Evolutionary conservation across 257 asterid genomes (phyloP), one percentile per base, ranked within the genome.

Genomic region (Scutellaria galericulata): DNA sequence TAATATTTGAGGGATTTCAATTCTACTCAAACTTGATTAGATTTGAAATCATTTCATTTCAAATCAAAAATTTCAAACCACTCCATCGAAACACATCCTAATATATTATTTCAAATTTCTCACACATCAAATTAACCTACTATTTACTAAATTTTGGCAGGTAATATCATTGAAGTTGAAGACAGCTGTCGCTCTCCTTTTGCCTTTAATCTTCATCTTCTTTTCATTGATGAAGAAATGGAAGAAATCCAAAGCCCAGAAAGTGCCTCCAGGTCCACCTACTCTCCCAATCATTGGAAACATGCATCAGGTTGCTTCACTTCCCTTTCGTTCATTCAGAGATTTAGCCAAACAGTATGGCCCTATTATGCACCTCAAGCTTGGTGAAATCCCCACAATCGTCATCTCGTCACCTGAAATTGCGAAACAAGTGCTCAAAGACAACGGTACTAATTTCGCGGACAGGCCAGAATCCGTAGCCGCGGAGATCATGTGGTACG

Each of bases 401-500:
- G 63, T 72, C 0, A 56, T 72, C 12, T 72, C 76, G 0, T 72
- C 70, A 4, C 52, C 61, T 3, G 70, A 61, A 2, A 14, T 42
- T 5, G 53, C 63, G 2, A 50, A 61, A 13, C 18, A 72, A 4
- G 55, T 65, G 4, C 51, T 74, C 7, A 74, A 55, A 11, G 45
- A 39, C 6, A 15, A 10, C 8, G 78, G 65, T 37, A 59, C 67
- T 0, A 39, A 1, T 20, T 65, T 54, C 60, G 66, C 75, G 13
- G 44, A 53, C 46, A 11, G 65, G 37, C 71, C 71, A 0, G 9
- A 6, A 5, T 12, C 50, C 51, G 45, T 69, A 1, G 72, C 69
- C 31, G 0, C 20, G 0, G 46, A 73, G 59, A 74, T 77, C 15
- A 39, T 79, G 31, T 79, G 77, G 80, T 75, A 79, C 70, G 22